phyloP scores from a whole-genome alignment of 2,329 filamentous ascomycete genomes.

The Ceratocystis papillata region DNA sequence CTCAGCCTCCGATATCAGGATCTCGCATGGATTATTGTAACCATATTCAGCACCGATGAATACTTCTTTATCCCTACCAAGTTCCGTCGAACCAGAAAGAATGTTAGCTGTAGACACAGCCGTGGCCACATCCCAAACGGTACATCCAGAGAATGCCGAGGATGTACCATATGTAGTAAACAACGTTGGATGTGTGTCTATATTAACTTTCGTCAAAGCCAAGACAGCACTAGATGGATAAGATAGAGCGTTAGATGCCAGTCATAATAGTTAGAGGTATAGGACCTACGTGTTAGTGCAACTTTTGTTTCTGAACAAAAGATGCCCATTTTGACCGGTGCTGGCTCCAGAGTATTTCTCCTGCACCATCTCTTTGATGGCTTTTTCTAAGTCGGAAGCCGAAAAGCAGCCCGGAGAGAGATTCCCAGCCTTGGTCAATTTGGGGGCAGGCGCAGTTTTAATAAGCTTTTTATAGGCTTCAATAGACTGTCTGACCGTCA shows the following conservation, averaged over 20 bases:
- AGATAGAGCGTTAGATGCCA: neutral
- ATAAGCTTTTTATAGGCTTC: neutral
- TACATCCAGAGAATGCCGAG: slow-evolving; percentile 25
- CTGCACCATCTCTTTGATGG: too few relatives aligned
- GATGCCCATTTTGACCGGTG: neutral
- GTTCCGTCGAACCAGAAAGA: slow-evolving; percentile 29
- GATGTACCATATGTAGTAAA: slow-evolving; percentile 29
- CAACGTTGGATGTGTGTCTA: slow-evolving; percentile 25
- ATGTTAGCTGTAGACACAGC: slow-evolving; percentile 29
- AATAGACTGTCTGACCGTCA: neutral
- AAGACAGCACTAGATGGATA: neutral
- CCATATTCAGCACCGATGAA: slow-evolving; percentile 30
- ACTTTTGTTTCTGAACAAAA: neutral
- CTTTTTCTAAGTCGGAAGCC: too few relatives aligned
- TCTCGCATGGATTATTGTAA: slow-evolving; percentile 30
- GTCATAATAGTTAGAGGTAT: neutral
- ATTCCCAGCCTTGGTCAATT: too few relatives aligned
- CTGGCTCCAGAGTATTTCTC: too few relatives aligned
- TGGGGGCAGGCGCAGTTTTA: neutral
- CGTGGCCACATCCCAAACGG: slow-evolving; percentile 30
- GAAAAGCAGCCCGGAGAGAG: neutral
- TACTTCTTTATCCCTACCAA: slow-evolving; percentile 28
- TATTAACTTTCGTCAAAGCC: neutral
- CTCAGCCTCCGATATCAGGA: slow-evolving; percentile 29
- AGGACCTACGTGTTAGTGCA: neutral